Base-by-base conservation (phyloP, 768 basidiomycete genomes). In the Hydnum rufescens region DNA sequence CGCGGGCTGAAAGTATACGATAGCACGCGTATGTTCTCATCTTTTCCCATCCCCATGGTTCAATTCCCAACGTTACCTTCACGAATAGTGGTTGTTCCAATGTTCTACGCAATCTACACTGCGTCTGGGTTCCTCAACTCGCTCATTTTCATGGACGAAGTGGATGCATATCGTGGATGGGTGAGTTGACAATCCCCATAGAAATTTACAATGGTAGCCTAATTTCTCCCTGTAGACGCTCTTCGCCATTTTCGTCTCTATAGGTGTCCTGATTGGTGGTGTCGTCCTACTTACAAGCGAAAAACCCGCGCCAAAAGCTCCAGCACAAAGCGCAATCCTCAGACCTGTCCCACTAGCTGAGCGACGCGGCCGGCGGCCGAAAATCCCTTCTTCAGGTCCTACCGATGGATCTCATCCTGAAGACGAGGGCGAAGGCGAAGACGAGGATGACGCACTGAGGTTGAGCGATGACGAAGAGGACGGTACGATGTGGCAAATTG, bases 231-330 rank as follows among this genome's bases (percentile, higher is more conserved):
- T 39, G 13, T 55, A 61, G 60, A 61, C 64, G 0, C 76, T 96
- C 44, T 80, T 88, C 68, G 72, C 88, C 44, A 85, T 93, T 55
- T 89, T 86, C 60, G 65, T 78, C 36, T 90, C 89, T 1, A 92
- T 96, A 58, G 65, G 78, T 42, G 72, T 95, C 42, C 78, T 97
- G 52, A 81, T 96, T 43, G 77, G 74, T 0, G 92, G 93, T 5
- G 93, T 97, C 50, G 82, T 92, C n/a, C 75, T 96, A 1, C 71
- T 96, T 25, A 92, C 89, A 3, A 78, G 85, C 67, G 92, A 96
- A 70, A 89, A 92, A 60, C 81, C 87, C 0, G 82, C 85, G 32
- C 57, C 63, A 67, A 71, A 49, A 59, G 44, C 44, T 8, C 13
- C 36, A 39, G 36, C 36, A 22, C 44, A 47, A 47, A 8, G 13